Evolutionary conservation across 495 filamentous ascomycete genomes (phyloP).

Genomic region (Poronia punctata): DNA sequence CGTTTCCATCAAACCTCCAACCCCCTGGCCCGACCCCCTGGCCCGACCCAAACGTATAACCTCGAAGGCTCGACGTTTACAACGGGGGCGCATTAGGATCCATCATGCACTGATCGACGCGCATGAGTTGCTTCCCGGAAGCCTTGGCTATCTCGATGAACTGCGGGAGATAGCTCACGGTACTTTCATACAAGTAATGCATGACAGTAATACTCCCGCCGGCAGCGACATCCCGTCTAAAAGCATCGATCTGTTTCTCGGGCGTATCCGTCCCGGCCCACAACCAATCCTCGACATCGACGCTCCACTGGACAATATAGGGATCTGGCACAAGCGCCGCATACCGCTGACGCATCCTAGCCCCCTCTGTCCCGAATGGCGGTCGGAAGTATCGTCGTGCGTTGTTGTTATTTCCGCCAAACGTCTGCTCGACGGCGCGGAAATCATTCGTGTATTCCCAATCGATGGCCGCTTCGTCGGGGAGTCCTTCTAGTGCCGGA

Average conservation of each 20-base stretch:
- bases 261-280: slow-evolving; percentile 62
- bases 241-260: slow-evolving; percentile 68
- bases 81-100: slow-evolving; percentile 60
- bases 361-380: slow-evolving; percentile 69
- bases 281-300: slow-evolving; percentile 75
- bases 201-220: slow-evolving; percentile 71
- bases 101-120: slow-evolving; percentile 72
- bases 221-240: slow-evolving; percentile 55
- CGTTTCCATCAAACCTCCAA: too few relatives aligned
- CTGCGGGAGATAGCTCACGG: slow-evolving; percentile 59
- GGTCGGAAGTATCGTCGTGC: slow-evolving; percentile 74
- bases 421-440: slow-evolving; percentile 44
- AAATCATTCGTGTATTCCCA: slow-evolving; percentile 63
- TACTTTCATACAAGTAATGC: slow-evolving; percentile 66
- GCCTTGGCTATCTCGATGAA: slow-evolving; percentile 64
- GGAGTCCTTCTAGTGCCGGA: slow-evolving; percentile 63
- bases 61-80: neutral
- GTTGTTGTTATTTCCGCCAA: slow-evolving; percentile 32
- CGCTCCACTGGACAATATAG: slow-evolving; percentile 64
- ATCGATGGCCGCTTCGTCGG: slow-evolving; percentile 53
- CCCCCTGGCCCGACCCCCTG: neutral
- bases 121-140: slow-evolving; percentile 63
- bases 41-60: neutral
- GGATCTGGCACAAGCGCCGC: slow-evolving; percentile 38
- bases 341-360: slow-evolving; percentile 60